phyloP scores from a whole-genome alignment of 2,329 filamentous ascomycete genomes.

The Botrytis deweyae region DNA sequence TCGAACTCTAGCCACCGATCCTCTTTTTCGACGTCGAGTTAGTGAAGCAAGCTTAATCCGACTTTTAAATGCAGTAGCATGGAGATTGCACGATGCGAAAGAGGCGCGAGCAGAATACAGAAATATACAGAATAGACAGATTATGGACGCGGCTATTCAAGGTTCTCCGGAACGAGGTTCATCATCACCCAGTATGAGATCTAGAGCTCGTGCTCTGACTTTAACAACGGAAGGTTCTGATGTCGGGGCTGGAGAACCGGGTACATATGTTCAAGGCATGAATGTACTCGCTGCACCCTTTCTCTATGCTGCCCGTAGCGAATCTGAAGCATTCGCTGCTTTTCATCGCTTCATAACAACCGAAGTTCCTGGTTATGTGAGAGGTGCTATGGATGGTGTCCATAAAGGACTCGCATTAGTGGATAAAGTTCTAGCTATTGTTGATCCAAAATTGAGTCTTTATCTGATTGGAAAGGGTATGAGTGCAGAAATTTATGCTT shows the following conservation, averaged over 20 bases:
- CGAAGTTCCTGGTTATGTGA: constrained; percentile 90
- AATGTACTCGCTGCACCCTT: constrained; percentile 96
- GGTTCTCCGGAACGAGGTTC: constrained; percentile 36
- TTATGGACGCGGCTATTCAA: constrained; percentile 32
- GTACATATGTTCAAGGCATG: constrained; percentile 97
- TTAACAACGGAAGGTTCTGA: constrained; percentile 65
- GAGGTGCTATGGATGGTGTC: constrained; percentile 95
- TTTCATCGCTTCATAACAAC: constrained; percentile 85
- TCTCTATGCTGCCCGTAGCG: constrained; percentile 88
- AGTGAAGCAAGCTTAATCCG: constrained; percentile 94
- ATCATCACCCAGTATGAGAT: constrained; percentile 39
- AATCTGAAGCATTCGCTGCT: constrained; percentile 89
- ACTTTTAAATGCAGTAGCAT: constrained; percentile 90
- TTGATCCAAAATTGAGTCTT: constrained; percentile 81
- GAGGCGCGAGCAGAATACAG: constrained; percentile 39
- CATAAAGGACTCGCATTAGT: constrained; percentile 89
- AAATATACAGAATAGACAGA: constrained; percentile 21
- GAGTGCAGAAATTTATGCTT: constrained; percentile 92
- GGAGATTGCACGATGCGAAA: constrained; percentile 83
- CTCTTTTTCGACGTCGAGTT: constrained; percentile 92
- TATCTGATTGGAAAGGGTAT: constrained; percentile 85
- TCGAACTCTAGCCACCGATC: constrained; percentile 91
- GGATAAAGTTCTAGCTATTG: constrained; percentile 86
- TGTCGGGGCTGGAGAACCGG: constrained; percentile 61
- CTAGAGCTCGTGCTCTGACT: constrained; percentile 54